Evolutionary conservation across 352 stramenopile species (phyloP), one percentile per base, ranked within the genome.

Genomic region (Phytophthora europaea): DNA sequence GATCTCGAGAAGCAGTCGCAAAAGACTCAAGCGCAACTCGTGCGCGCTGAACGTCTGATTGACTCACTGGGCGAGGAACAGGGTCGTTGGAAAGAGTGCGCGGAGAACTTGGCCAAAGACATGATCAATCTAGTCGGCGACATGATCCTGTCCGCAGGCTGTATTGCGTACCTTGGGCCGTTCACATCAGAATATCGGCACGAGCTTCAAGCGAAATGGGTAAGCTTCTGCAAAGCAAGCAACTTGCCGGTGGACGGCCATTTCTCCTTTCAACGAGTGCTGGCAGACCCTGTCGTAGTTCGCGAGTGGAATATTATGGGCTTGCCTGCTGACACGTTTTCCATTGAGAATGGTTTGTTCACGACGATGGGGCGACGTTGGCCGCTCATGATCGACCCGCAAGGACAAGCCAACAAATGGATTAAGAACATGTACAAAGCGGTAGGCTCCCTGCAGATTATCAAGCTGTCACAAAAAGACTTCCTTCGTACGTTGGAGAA

Each of bases 371-470:
- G 90, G 4, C 78, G 94, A 1, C 85, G 94, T 0, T 98, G 94
- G 94, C 94, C 95, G 10, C 82, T 98, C 10, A 98, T 98, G 91
- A 98, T 98, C 63, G 95, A 98, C 59, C 95, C 95, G 2, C 94
- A 98, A 67, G 93, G 92, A 23, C 95, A 98, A 75, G 95, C 92
- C 6, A 98, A 98, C 78, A 95, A 96, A 70, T 98, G 94, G 95
- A 94, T 98, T 61, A 94, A 96, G 45, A 97, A 97, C 68, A 98
- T 98, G 89, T 98, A 95, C 77, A 98, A 94, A 72, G 72, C 78
- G 0, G 63, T 70, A 20, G 70, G 80, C 15, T 72, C 85, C 9
- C 78, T 99, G 8, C 93, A 98, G 70, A 90, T 99, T 48, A 97
- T 99, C 61, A 99, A 98, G 72, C 78, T 98, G 10, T 93, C 80